phyloP scores from a whole-genome alignment of 352 stramenopile species.

The Pythium sp. region DNA sequence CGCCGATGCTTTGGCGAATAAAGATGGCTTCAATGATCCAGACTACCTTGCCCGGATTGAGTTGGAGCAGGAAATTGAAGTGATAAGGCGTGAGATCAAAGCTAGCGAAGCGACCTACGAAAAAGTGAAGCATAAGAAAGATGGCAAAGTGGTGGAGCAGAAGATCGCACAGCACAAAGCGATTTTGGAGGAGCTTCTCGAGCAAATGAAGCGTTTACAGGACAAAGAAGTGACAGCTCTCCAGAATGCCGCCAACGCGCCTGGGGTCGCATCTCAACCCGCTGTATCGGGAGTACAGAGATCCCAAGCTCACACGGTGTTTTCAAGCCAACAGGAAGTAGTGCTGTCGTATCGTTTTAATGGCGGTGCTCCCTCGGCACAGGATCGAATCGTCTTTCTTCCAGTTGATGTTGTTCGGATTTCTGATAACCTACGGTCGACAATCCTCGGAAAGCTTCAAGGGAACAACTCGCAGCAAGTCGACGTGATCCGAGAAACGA shows the following conservation, averaged over 20 bases:
- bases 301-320: neutral
- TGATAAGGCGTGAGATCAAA: slow-evolving; percentile 24
- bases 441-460: slow-evolving; percentile 49
- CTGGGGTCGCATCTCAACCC: neutral
- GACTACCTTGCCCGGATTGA: slow-evolving; percentile 22
- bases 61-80: slow-evolving; percentile 38
- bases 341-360: slow-evolving; percentile 39
- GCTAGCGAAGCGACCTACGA: slow-evolving; percentile 4
- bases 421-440: slow-evolving; percentile 41
- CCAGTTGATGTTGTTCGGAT: slow-evolving; percentile 45
- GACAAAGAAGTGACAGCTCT: neutral
- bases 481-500: slow-evolving; percentile 18
- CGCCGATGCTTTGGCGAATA: slow-evolving; percentile 16
- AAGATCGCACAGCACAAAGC: slow-evolving; percentile 22
- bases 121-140: slow-evolving; percentile 22
- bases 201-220: neutral
- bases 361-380: slow-evolving; percentile 18
- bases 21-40: slow-evolving; percentile 26
- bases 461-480: slow-evolving; percentile 39
- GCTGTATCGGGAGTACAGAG: neutral
- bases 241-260: neutral
- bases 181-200: neutral
- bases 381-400: slow-evolving; percentile 41
- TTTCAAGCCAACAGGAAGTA: slow-evolving; percentile 18
- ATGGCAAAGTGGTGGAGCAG: slow-evolving; percentile 7